Evolutionary conservation across 2,329 filamentous ascomycete genomes (phyloP).

Genomic region (Claviceps arundinis): DNA sequence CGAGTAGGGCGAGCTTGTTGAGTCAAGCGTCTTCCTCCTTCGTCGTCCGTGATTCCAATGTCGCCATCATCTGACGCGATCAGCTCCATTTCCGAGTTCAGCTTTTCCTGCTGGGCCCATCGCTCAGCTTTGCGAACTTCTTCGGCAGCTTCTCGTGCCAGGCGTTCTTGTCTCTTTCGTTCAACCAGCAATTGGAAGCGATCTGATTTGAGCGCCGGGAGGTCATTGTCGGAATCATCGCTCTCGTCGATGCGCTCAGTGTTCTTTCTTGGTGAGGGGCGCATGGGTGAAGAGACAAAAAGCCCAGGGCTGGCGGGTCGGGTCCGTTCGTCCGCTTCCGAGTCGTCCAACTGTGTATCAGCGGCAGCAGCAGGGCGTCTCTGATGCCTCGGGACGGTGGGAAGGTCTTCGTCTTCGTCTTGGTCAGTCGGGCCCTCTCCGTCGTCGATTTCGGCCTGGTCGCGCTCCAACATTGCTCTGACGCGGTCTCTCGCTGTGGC

Average conservation of each 20-base stretch:
- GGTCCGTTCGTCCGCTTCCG: conserved; percentile 2
- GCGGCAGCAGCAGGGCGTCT: conserved; percentile 21
- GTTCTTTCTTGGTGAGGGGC: conserved; percentile 18
- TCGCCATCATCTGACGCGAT: conserved; percentile 24
- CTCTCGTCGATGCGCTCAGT: conserved; percentile 17
- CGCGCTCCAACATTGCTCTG: conserved; percentile 23
- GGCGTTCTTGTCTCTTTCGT: conserved; percentile 57
- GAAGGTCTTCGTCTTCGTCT: conserved; percentile 23
- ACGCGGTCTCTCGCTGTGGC: conserved; percentile 28
- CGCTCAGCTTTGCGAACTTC: conserved; percentile 34
- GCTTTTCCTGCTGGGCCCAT: conserved; percentile 21
- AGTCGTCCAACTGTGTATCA: conserved; percentile 13
- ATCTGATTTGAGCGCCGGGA: conserved; percentile 36
- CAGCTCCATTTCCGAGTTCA: conserved; percentile 23
- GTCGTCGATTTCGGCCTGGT: conserved; percentile 14
- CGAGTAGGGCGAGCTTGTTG: conserved; percentile 58
- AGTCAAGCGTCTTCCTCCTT: conserved; percentile 51
- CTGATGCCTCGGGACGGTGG: conserved; percentile 27
- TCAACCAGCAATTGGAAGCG: conserved; percentile 61
- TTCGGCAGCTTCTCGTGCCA: conserved; percentile 50
- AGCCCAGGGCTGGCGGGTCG: conserved; percentile 30
- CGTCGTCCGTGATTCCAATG: conserved; percentile 48
- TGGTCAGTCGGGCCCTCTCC: conserved; percentile 12
- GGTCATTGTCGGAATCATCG: conserved; percentile 31
- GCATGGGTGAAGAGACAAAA: conserved; percentile 41